Base-by-base conservation (phyloP, 192 early-diverging fungal genomes). In the Phycomyces nitens region DNA sequence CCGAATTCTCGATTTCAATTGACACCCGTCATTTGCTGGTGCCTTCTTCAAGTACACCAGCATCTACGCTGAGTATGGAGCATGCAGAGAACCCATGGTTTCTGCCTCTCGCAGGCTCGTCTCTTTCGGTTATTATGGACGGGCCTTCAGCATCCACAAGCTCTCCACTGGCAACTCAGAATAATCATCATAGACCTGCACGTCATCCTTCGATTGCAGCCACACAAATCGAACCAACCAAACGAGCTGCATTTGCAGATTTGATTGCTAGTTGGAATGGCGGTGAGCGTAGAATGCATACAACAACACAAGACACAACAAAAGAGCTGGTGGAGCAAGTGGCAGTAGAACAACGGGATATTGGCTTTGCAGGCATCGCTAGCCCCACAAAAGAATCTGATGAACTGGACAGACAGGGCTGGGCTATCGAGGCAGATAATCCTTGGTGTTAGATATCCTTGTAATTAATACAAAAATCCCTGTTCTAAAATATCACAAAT, bases 311-410 rank as follows among this genome's bases (percentile, higher is more conserved):
- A 21, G 12, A 26, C 21, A 18, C 53, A 23, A 14, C 57, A 20
- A n/a, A 24, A 22, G 34, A 68, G n/a, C 62, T 69, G 26, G 56
- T 69, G 12, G 38, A 27, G 20, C 29, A 49, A 34, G 60, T 69
- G 27, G 68, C 68, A 23, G 49, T 24, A 43, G 68, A 69, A 50
- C 68, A 69, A 26, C 24, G 60, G 18, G 68, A 69, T 57, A 58
- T 69, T 39, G 68, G 60, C 8, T 69, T 69, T 63, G 68, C 54
- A 47, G 68, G 68, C n/a, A 69, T 69, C 22, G 7, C 52, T 56
- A 44, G 60, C 26, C 21, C 60, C 21, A 26, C 23, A 16, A 39
- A 40, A 11, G 34, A 42, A 42, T 21, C 15, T 21, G 21, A 18
- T 38, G n/a, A 22, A 22, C 23, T 39, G 9, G 41, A 50, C n/a